Evolutionary conservation across 345 rosid genomes (phyloP), one percentile per base, ranked within the genome.

Genomic region (Gossypium arboreum): DNA sequence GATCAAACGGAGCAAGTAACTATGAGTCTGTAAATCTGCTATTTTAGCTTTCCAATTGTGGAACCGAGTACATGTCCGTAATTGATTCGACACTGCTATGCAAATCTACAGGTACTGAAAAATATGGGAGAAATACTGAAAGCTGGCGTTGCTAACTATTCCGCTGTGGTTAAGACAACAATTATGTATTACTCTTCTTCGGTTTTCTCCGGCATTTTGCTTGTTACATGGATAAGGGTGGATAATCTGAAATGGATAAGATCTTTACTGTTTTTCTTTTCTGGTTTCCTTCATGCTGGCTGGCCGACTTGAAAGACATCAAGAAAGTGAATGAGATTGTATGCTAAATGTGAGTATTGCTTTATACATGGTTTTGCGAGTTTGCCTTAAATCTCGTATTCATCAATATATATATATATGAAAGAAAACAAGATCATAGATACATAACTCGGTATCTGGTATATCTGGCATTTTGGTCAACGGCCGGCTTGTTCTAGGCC

Each of bases 301-400:
- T 93, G 85, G 95, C 97, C 71, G 97, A 93, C 89, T 77, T 93
- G 88, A 84, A 79, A 59, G 97, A 92, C 89, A 92, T 96, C 91
- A 89, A 96, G 84, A 93, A 84, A 88, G 98, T 92, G 70, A 92
- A 96, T 43, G 99, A 92, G 82, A 89, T 96, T 73, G 22, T 68
- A 68, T 47, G 72, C 34, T 25, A 68, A 48, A 48, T 47, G 56
- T 68, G 12, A 47, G 72, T 22, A 68, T 59, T 15, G 41, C 41
- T 25, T 59, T 2, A 9, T 22, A 59, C 1, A 12, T 27, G 18
- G n/a, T 15, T 27, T 60, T 20, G 7, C 2, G 2, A 25, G 43
- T 60, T 27, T 27, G 18, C 29, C 17, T 43, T 64, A 11, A 65
- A 65, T 27, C 17, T 67, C 54, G 1, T 45, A 7, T 20, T 22